A percentile compares a stretch with the other conserved stretches of the same genome.
These are phyloP conservation scores for Agapanthus africanus DNA, from an alignment of 106 monocot species.

Conservation along the genomic window DNA sequence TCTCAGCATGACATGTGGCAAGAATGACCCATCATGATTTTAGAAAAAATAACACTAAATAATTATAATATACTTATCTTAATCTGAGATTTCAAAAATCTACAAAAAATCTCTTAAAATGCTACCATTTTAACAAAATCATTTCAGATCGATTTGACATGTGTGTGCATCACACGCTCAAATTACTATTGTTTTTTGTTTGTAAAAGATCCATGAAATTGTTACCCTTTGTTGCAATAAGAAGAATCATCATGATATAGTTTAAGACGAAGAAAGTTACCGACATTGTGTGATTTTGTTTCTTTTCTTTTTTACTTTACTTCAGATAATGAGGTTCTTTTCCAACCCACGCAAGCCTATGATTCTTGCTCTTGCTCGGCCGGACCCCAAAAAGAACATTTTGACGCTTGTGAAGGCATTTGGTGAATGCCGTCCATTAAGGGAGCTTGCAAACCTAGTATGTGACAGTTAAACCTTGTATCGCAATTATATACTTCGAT, in stretches of 20 bases:
- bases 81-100: too few species aligned
- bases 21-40: too few species aligned
- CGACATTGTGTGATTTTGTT: background rate
- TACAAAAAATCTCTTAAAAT: too few species aligned
- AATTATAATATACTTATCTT: too few species aligned
- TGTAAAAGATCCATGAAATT: background rate
- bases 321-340: constrained; percentile 97
- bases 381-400: constrained; percentile 97
- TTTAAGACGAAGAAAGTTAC: background rate
- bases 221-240: background rate
- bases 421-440: constrained; percentile 82
- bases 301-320: constrained; percentile 5
- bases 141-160: too few species aligned
- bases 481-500: background rate
- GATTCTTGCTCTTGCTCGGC: constrained; percentile 95
- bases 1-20: too few species aligned
- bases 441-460: constrained; percentile 97
- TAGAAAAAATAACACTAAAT: too few species aligned
- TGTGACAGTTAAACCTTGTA: background rate
- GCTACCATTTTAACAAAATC: too few species aligned
- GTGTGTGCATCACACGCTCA: background rate
- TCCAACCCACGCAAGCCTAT: constrained; percentile 95
- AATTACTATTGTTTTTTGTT: too few species aligned
- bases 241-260: background rate
- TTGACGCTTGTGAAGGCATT: constrained; percentile 91